phyloP scores from a whole-genome alignment of 306 rosid genomes.

The Cicer cuneatum region DNA sequence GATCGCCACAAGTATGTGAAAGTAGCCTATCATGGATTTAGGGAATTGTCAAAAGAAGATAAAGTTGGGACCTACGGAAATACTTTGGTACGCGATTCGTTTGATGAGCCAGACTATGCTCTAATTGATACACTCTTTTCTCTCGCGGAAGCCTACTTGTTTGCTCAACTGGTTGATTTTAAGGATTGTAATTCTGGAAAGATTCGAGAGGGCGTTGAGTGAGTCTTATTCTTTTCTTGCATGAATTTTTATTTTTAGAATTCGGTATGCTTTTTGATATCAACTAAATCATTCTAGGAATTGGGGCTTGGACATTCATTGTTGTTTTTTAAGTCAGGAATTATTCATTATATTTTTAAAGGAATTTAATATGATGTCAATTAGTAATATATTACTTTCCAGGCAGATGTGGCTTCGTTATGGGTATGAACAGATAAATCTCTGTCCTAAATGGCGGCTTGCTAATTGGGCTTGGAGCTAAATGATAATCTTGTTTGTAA shows the following conservation, averaged over 20 bases:
- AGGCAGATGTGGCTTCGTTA: conserved; percentile 15
- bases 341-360: conserved; percentile 4
- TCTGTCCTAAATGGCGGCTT: background rate
- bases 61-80: conserved; percentile 90
- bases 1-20: conserved; percentile 99
- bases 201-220: conserved; percentile 70
- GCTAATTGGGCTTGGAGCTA: conserved; percentile 11
- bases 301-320: background rate
- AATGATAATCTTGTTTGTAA: conserved; percentile 15
- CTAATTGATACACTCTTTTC: conserved; percentile 94
- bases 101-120: conserved; percentile 96
- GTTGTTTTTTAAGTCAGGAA: background rate
- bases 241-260: conserved; percentile 21
- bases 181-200: conserved; percentile 70
- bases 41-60: conserved; percentile 88
- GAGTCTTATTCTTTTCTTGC: conserved; percentile 50
- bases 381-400: conserved; percentile 8
- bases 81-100: conserved; percentile 85
- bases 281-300: conserved; percentile 18
- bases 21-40: conserved; percentile 97
- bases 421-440: conserved; percentile 23
- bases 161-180: conserved; percentile 90
- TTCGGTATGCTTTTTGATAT: background rate
- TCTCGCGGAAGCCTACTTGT: conserved; percentile 95
- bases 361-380: conserved; percentile 4